Conservation (phyloP, 2,329 filamentous ascomycete species). For the Aaosphaeria pasadenensis region DNA sequence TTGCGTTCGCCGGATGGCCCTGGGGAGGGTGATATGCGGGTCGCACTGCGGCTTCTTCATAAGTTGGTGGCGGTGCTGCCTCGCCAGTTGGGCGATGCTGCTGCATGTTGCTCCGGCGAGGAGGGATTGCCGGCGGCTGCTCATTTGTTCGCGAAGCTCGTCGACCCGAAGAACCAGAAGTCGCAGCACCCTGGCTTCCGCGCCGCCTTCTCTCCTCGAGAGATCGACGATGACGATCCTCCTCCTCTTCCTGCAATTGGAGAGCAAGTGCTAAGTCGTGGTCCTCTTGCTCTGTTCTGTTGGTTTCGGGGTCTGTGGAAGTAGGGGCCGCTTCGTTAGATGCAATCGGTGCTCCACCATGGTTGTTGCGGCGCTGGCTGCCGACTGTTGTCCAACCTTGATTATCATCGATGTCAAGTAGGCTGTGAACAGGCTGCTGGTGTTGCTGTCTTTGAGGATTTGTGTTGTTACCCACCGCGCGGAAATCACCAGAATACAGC, state of each 20-base stretch:
- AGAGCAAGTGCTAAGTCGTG: conserved; percentile 81
- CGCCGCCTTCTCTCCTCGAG: conserved; percentile 59
- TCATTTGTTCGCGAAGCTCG: conserved; percentile 27
- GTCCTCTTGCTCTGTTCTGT: conserved; percentile 73
- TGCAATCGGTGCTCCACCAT: conserved; percentile 5
- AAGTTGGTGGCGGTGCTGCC: conserved; percentile 60
- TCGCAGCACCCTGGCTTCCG: conserved; percentile 67
- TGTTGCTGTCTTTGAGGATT: conserved; percentile 19
- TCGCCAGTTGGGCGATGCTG: conserved; percentile 38
- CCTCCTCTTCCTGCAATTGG: conserved; percentile 92
- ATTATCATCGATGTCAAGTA: conserved; percentile 30
- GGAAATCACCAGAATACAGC: conserved; percentile 88
- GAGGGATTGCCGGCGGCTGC: conserved; percentile 45
- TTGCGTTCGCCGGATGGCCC: conserved; percentile 43
- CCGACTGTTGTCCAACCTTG: conserved; percentile 58
- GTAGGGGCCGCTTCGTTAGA: conserved; percentile 10
- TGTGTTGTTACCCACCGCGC: conserved; percentile 65
- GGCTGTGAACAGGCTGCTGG: conserved; percentile 24
- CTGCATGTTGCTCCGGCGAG: conserved; percentile 36
- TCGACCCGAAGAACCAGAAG: conserved; percentile 57
- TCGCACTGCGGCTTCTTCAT: conserved; percentile 61
- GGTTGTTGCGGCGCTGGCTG: conserved; percentile 27
- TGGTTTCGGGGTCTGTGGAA: conserved; percentile 24
- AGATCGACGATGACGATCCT: conserved; percentile 66
- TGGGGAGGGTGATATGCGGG: conserved; percentile 54